Evolutionary conservation across 2,329 filamentous ascomycete species (phyloP).

Genomic region (Arthrinium puccinioides): DNA sequence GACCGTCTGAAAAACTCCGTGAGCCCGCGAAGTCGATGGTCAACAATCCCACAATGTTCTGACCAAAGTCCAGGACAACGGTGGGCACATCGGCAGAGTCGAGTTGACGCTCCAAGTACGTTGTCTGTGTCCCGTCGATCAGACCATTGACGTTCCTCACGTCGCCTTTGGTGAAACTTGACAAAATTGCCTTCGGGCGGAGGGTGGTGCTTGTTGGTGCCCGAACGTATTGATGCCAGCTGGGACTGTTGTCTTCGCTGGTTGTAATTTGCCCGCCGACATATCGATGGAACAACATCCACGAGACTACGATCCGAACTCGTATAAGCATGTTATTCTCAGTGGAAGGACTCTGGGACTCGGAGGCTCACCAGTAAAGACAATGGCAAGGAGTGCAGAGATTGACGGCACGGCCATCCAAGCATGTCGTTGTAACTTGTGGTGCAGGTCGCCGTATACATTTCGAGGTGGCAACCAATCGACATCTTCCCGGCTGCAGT

Average conservation of each 20-base stretch:
- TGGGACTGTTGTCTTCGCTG: conserved; percentile 4
- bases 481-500: no score
- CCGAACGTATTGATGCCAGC: conserved; percentile 33
- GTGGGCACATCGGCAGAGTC: conserved; percentile 19
- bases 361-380: background rate
- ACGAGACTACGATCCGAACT: background rate
- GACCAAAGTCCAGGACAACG: conserved; percentile 42
- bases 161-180: conserved; percentile 25
- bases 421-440: no score
- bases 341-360: no score
- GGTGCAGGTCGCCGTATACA: no score
- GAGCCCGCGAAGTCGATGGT: conserved; percentile 33
- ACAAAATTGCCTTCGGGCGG: conserved; percentile 22
- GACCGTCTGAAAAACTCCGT: conserved; percentile 13
- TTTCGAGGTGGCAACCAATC: no score
- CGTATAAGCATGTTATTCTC: conserved; percentile 6
- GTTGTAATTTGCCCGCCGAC: background rate
- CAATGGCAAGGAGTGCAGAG: background rate
- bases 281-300: conserved; percentile 4
- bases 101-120: conserved; percentile 22
- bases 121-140: conserved; percentile 16
- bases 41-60: conserved; percentile 36
- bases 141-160: conserved; percentile 30
- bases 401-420: no score
- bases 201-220: conserved; percentile 25